Conservation (phyloP, 257 asterid species). For the Dorcoceras hygrometricum region DNA sequence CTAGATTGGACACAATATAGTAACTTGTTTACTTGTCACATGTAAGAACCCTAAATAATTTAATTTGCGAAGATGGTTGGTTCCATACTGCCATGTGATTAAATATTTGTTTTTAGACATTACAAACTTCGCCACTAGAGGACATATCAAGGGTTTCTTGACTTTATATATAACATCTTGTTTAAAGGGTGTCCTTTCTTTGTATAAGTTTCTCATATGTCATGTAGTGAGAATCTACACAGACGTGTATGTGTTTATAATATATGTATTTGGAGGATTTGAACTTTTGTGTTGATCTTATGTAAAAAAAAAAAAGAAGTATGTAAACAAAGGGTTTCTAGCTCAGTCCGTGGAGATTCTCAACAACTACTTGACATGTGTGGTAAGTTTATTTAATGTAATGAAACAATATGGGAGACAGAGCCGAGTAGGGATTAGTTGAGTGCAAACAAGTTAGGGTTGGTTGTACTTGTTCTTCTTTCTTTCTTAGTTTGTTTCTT, state of each 20-base stretch:
- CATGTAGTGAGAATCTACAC: constrained; percentile 34
- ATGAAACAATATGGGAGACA: constrained; percentile 14
- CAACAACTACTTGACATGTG: neutral
- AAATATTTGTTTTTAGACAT: no score
- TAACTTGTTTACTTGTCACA: neutral
- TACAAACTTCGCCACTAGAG: neutral
- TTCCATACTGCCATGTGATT: no score
- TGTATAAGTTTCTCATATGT: constrained; percentile 37
- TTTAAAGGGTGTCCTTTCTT: constrained; percentile 37
- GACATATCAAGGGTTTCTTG: neutral
- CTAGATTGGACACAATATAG: neutral
- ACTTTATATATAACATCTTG: neutral
- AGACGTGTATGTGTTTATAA: neutral
- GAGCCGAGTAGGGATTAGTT: constrained; percentile 11
- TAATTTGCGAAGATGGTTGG: neutral
- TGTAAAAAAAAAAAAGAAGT: constrained; percentile 26
- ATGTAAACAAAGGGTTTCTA: constrained; percentile 9
- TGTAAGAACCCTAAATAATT: neutral
- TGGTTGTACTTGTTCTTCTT: neutral
- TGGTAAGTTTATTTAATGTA: neutral
- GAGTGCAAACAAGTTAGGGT: constrained; percentile 2
- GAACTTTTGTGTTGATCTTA: constrained; percentile 37
- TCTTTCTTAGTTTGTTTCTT: neutral
- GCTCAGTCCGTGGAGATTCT: constrained; percentile 27
- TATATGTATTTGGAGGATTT: constrained; percentile 41